Conservation (phyloP, 2,329 filamentous ascomycete species). For the Neophaeococcomyces mojaviensis region DNA sequence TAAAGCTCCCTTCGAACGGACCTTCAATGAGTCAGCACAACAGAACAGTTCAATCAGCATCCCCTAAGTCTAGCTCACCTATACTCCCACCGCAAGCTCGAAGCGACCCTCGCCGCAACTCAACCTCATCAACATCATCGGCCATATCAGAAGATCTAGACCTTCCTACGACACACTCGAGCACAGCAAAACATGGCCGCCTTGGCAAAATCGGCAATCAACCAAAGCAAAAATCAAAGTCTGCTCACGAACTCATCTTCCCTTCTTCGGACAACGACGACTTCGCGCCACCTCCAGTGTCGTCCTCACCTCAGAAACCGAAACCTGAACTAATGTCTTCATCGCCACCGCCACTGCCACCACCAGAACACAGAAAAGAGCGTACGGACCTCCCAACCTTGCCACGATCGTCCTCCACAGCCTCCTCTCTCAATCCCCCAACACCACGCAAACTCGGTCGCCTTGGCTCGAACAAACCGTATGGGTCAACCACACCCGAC, state of each 20-base stretch:
- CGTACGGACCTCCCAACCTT: background rate
- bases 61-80: background rate
- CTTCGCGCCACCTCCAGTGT: background rate
- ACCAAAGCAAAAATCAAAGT: slow-evolving; percentile 3
- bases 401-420: no score
- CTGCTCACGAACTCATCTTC: slow-evolving; percentile 12
- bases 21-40: background rate
- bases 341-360: slow-evolving; percentile 12
- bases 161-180: background rate
- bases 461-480: slow-evolving; percentile 11
- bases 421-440: background rate
- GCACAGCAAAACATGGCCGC: slow-evolving; percentile 7
- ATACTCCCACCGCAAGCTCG: slow-evolving; percentile 4
- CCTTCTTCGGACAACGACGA: slow-evolving; percentile 16
- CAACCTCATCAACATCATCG: slow-evolving; percentile 25
- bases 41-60: background rate
- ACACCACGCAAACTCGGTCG: slow-evolving; percentile 4
- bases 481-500: slow-evolving; percentile 2
- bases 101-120: slow-evolving; percentile 26
- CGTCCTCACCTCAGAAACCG: slow-evolving; percentile 9
- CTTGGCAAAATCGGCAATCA: slow-evolving; percentile 15
- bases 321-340: slow-evolving; percentile 16
- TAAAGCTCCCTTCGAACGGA: background rate
- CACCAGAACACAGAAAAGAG: background rate
- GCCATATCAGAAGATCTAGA: slow-evolving; percentile 1